phyloP scores from a whole-genome alignment of 2,329 filamentous ascomycete species.

The Teratosphaeria viscida region DNA sequence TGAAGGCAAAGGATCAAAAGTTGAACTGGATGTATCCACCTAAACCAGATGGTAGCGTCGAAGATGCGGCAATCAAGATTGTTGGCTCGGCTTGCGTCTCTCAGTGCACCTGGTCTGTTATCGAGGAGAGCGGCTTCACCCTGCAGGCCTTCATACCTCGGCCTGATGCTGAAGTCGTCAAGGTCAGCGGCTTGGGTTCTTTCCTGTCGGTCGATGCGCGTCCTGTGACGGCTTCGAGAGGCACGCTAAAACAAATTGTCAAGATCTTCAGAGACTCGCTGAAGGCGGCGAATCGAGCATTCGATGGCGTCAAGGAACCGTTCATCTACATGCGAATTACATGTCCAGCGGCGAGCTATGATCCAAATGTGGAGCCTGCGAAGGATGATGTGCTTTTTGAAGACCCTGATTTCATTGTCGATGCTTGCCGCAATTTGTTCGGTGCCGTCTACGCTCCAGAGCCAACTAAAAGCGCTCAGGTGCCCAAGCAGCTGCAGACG shows the following conservation, averaged over 20 bases:
- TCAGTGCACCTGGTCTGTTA: slow-evolving; percentile 40
- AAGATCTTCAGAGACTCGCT: slow-evolving; percentile 45
- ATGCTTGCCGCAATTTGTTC: slow-evolving; percentile 36
- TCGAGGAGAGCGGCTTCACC: slow-evolving; percentile 31
- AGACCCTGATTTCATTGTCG: slow-evolving; percentile 41
- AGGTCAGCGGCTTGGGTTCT: slow-evolving; percentile 32
- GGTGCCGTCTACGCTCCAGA: slow-evolving; percentile 11
- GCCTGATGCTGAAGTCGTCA: slow-evolving; percentile 32
- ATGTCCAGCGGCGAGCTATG: slow-evolving; percentile 55
- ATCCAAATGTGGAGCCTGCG: slow-evolving; percentile 59
- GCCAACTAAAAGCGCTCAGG: neutral
- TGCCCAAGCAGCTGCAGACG: neutral
- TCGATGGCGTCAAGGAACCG: slow-evolving; percentile 35
- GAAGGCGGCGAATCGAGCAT: slow-evolving; percentile 14
- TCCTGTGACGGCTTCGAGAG: slow-evolving; percentile 47
- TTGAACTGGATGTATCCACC: slow-evolving; percentile 55
- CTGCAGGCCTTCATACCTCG: slow-evolving; percentile 51
- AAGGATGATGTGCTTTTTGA: slow-evolving; percentile 64
- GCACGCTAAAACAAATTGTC: slow-evolving; percentile 50
- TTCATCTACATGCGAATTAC: slow-evolving; percentile 56
- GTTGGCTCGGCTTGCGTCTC: slow-evolving; percentile 46
- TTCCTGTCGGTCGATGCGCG: slow-evolving; percentile 61
- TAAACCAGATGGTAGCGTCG: slow-evolving; percentile 36
- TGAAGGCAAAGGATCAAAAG: slow-evolving; percentile 42
- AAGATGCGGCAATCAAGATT: slow-evolving; percentile 52